phyloP scores from a whole-genome alignment of 1,284 basidiomycete species.

The Ganoderma sinense region DNA sequence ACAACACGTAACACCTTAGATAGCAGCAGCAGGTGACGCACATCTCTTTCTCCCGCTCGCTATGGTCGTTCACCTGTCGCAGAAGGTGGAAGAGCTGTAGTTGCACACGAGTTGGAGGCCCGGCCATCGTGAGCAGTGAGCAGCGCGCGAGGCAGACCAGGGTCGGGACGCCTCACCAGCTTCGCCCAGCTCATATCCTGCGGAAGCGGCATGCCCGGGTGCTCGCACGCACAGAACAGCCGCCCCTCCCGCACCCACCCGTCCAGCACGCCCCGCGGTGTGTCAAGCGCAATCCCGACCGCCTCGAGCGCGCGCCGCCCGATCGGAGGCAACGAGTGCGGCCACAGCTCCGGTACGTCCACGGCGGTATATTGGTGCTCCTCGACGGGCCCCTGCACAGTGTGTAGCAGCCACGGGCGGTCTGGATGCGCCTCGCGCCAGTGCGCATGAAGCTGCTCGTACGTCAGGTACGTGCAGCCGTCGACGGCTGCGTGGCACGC shows the following conservation, averaged over 20 bases:
- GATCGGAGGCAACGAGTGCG: background rate
- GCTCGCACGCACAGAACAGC: slow-evolving; percentile 19
- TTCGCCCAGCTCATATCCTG: slow-evolving; percentile 6
- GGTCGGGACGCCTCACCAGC: no score
- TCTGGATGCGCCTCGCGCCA: slow-evolving; percentile 16
- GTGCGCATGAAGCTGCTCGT: slow-evolving; percentile 11
- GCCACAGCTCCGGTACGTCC: background rate
- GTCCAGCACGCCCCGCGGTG: background rate
- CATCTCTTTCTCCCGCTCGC: background rate
- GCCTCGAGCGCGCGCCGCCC: background rate
- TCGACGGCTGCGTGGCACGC: background rate
- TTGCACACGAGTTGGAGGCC: background rate
- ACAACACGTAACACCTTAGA: background rate
- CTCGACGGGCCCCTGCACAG: background rate
- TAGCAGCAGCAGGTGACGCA: background rate
- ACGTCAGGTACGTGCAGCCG: slow-evolving; percentile 4
- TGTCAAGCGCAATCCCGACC: background rate
- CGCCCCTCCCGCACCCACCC: background rate
- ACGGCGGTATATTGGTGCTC: background rate
- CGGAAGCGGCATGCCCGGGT: slow-evolving; percentile 12
- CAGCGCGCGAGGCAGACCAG: background rate
- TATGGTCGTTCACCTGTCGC: background rate
- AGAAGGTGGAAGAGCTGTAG: background rate
- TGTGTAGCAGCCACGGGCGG: background rate
- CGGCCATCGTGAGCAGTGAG: background rate